These are phyloP conservation scores for Ceratocystis huliohia DNA, from an alignment of 2,329 filamentous ascomycete species.

Conservation along the genomic window DNA sequence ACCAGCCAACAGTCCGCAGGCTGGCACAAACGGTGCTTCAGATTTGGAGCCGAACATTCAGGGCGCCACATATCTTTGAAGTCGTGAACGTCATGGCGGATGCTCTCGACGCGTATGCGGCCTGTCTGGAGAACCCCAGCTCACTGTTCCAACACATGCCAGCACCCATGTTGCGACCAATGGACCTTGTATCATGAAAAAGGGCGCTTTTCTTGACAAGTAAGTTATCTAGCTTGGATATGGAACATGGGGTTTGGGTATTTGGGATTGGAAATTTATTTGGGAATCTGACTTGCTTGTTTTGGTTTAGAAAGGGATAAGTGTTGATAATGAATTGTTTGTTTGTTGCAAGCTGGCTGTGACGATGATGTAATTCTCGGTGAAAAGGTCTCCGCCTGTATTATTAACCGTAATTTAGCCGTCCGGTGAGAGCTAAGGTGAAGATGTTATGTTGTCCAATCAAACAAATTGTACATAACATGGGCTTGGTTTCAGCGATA, in stretches of 20 bases:
- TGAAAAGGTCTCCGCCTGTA: background rate
- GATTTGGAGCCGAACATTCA: constrained; percentile 50
- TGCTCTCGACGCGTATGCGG: constrained; percentile 45
- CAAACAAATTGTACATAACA: background rate
- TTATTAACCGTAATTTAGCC: background rate
- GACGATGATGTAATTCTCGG: background rate
- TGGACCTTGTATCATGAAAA: constrained; percentile 8
- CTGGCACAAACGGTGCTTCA: constrained; percentile 46
- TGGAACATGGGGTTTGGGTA: background rate
- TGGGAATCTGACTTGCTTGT: too few species aligned
- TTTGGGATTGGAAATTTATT: too few species aligned
- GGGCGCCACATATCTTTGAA: constrained; percentile 48
- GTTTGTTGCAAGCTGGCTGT: too few species aligned
- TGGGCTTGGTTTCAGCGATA: background rate
- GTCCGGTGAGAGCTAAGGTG: background rate
- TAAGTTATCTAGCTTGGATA: too few species aligned
- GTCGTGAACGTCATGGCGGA: constrained; percentile 46
- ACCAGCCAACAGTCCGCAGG: constrained; percentile 41
- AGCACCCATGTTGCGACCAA: constrained; percentile 10
- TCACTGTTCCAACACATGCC: constrained; percentile 4
- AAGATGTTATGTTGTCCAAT: constrained; percentile 10
- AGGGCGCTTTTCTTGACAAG: too few species aligned
- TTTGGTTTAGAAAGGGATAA: too few species aligned
- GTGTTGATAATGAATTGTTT: too few species aligned
- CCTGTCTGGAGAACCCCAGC: constrained; percentile 41